phyloP scores from a whole-genome alignment of 2,329 filamentous ascomycete species.

The Zelopaecilomyces penicillatus region DNA sequence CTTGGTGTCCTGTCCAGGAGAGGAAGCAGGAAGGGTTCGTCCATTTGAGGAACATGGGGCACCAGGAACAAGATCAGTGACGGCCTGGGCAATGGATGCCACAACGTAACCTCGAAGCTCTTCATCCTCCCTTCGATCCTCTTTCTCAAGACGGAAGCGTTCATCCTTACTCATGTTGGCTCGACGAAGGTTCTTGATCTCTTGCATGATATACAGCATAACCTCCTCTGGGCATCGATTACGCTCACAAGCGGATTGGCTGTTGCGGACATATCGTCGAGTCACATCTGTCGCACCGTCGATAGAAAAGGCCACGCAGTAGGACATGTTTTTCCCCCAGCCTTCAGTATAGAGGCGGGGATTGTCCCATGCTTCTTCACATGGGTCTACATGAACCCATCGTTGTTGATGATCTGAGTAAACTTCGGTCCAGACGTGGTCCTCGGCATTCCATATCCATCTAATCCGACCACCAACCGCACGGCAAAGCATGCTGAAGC shows the following conservation, averaged over 20 bases:
- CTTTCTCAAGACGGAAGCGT: slow-evolving; percentile 70
- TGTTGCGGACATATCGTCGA: slow-evolving; percentile 61
- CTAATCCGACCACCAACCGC: slow-evolving; percentile 84
- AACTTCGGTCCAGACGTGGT: slow-evolving; percentile 96
- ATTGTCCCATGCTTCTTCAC: slow-evolving; percentile 92
- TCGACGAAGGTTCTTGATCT: slow-evolving; percentile 79
- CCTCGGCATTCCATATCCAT: slow-evolving; percentile 98
- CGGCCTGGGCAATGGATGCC: slow-evolving; percentile 62
- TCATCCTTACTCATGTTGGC: slow-evolving; percentile 80
- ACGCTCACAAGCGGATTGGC: slow-evolving; percentile 63
- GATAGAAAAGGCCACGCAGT: slow-evolving; percentile 92
- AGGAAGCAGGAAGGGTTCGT: slow-evolving; percentile 13
- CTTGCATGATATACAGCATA: slow-evolving; percentile 81
- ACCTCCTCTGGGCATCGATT: slow-evolving; percentile 81
- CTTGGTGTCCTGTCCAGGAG: slow-evolving; percentile 47
- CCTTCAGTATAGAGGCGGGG: slow-evolving; percentile 87
- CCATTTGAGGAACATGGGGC: slow-evolving; percentile 21
- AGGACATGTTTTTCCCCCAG: slow-evolving; percentile 94
- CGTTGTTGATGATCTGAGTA: slow-evolving; percentile 89
- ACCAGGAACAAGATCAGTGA: slow-evolving; percentile 58
- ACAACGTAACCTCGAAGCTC: slow-evolving; percentile 70
- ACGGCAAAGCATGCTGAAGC: slow-evolving; percentile 96
- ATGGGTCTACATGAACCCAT: slow-evolving; percentile 95
- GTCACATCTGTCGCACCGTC: slow-evolving; percentile 68
- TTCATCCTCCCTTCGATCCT: slow-evolving; percentile 66